Base-by-base conservation (phyloP, 1,284 basidiomycete species). In the Ustilago crameri region DNA sequence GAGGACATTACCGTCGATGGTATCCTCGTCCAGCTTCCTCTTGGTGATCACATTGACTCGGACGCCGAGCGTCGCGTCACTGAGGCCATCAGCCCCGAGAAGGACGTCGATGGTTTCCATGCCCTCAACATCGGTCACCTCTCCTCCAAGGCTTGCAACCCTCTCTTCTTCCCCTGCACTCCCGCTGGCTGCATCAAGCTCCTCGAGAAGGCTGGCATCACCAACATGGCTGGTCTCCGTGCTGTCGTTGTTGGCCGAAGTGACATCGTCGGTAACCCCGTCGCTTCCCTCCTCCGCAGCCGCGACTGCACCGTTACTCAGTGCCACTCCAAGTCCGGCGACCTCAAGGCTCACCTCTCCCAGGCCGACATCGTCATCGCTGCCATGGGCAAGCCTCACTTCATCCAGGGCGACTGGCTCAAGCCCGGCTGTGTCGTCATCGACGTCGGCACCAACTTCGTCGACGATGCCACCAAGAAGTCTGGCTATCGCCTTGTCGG, bases 41-140 rank as follows among this genome's bases (percentile, higher is more conserved):
- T 99, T 3, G 92, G 92, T 17, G 88, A 91, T 43, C 91, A 95
- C 75, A 89, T 98, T 64, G 88, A 88, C 50, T 85, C 91, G 18
- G 92, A 92, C 27, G 93, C 90, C 30, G 95, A 98, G 84, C 90
- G 95, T 67, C 87, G 88, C 26, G 91, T 99, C 54, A 96, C 95
- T 40, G 95, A 98, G 85, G 90, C 93, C n/a, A 89, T 99, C 74
- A 91, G 89, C 69, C 93, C 94, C 15, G 88, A 90, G 82, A 99
- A 99, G 86, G 96, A 99, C 80, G 92, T 98, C 61, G 96, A 99
- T 85, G 96, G 95, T 90, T 99, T 99, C 87, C 94, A 98, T 86
- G 93, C 95, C 7, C 95, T 97, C 85, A 99, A 98, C 85, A 98
- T 98, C 76, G 96, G 96, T 26, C 91, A 94, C 76, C 88, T 99